A percentile compares a stretch with the other conserved stretches of the same genome.
Evolutionary conservation across 345 rosid genomes (phyloP).

Genomic region (Trapa incisa): DNA sequence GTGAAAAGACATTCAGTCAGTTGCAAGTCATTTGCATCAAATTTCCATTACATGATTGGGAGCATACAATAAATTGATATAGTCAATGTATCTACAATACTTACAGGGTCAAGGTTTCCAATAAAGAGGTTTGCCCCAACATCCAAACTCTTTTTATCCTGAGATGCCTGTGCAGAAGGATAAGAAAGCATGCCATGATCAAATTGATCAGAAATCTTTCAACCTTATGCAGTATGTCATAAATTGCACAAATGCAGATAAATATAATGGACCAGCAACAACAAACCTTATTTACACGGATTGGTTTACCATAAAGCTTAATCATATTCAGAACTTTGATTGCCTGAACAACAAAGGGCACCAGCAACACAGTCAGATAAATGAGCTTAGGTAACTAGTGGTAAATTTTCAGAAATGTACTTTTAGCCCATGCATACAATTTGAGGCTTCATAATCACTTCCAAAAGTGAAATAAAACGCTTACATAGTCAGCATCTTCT

Average conservation of each 20-base stretch:
- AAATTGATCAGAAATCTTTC: no score
- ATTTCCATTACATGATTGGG: no score
- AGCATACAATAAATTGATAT: no score
- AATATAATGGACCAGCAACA: not conserved
- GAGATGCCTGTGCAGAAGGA: conserved; percentile 52
- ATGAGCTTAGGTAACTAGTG: not conserved
- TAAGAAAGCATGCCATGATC: not conserved
- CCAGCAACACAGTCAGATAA: not conserved
- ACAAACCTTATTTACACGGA: conserved; percentile 86
- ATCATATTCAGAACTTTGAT: conserved; percentile 97
- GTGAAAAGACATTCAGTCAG: conserved; percentile 11
- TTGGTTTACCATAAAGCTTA: conserved; percentile 89
- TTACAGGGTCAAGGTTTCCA: conserved; percentile 22
- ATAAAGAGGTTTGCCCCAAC: conserved; percentile 98
- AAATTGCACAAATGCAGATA: not conserved
- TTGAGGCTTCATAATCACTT: not conserved
- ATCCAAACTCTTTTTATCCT: conserved; percentile 97
- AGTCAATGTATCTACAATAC: no score
- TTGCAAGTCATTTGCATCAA: no score
- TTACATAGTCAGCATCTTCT: conserved; percentile 85
- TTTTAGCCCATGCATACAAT: not conserved
- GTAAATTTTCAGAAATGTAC: not conserved
- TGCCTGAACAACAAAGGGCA: conserved; percentile 31
- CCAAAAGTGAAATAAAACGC: conserved; percentile 1
- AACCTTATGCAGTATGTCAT: no score